Base-by-base conservation (phyloP, 2,329 filamentous ascomycete species). In the Ophiostoma ips region DNA sequence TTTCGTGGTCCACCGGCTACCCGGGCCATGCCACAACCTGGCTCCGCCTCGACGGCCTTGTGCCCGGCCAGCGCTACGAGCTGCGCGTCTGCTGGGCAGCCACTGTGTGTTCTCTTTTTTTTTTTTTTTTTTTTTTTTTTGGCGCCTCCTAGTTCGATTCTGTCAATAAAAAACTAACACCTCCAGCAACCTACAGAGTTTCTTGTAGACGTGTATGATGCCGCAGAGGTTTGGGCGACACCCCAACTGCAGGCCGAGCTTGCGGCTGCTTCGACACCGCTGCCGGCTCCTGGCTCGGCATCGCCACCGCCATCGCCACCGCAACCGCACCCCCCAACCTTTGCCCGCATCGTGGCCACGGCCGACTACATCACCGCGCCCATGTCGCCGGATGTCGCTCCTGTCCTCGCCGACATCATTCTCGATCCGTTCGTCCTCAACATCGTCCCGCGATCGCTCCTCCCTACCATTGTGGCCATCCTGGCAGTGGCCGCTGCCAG, bases 1-100 rank as follows among this genome's bases (percentile, higher is more conserved):
- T 94, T 61, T 80, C 87, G 11, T 73, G 68, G 7, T 58, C 68
- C 8, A 61, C 68, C 2, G 61, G 66, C 30, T 72, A 72, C 10
- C 63, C 69, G 12, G 87, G 85, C 8, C 66, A 71, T 11, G 71
- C 81, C 48, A 82, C 84, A 44, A 82, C 84, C 28, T 96, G 92
- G 92, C 76, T 88, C 57, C 68, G 90, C 8, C 75, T 98, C 6
- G 76, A 84, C 51, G 68, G 73, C 33, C 71, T 98, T 50, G 71
- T 67, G n/a, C 74, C 78, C 34, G 77, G 79, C 11, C 82, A 83
- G 60, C 77, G 88, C 56, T 95, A 96, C 71, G 92, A 98, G 70
- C 76, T 94, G 46, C 81, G 92, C 50, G 73, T 95, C 53, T 96
- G 90, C 68, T 98, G 90, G 89, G 75, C 87, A 53, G 92, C 92